A percentile compares a stretch with the other conserved stretches of the same genome.
Conservation (phyloP, 345 rosid genomes). For the Moringa oleifera region DNA sequence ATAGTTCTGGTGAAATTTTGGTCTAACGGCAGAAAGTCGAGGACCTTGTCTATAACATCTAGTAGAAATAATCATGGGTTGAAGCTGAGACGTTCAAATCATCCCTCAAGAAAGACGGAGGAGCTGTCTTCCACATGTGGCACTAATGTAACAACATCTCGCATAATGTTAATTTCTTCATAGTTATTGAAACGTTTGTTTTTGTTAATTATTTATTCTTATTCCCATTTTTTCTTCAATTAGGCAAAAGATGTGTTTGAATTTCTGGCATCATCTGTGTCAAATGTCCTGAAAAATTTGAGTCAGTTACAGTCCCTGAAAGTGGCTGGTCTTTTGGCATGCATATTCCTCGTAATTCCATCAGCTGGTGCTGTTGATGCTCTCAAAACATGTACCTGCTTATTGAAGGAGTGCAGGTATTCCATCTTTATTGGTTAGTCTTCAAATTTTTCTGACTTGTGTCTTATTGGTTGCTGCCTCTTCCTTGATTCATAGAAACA, state of each 20-base stretch:
- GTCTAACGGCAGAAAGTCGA: constrained; percentile 23
- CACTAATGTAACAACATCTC: constrained; percentile 11
- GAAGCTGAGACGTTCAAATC: constrained; percentile 30
- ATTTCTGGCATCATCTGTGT: constrained; percentile 27
- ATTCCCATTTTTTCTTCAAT: constrained; percentile 2
- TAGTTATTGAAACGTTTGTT: constrained; percentile 1
- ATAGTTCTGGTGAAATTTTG: constrained; percentile 29
- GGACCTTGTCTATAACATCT: constrained; percentile 23
- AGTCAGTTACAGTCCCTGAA: constrained; percentile 33
- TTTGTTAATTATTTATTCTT: neutral
- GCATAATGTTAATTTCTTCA: constrained; percentile 32
- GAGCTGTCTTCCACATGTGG: constrained; percentile 22
- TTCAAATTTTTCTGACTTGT: neutral
- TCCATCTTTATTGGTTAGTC: constrained; percentile 1
- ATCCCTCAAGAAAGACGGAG: constrained; percentile 30
- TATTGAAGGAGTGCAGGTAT: constrained; percentile 90
- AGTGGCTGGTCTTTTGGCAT: constrained; percentile 52
- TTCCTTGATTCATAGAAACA: neutral
- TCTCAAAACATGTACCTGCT: constrained; percentile 89
- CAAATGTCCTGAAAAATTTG: constrained; percentile 33
- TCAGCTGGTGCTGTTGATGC: constrained; percentile 91
- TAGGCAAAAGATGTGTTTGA: constrained; percentile 34
- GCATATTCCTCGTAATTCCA: constrained; percentile 61
- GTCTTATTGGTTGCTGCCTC: neutral
- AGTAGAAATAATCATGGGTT: constrained; percentile 11